phyloP scores from a whole-genome alignment of 2,329 filamentous ascomycete species.

The Penicillium sp. region DNA sequence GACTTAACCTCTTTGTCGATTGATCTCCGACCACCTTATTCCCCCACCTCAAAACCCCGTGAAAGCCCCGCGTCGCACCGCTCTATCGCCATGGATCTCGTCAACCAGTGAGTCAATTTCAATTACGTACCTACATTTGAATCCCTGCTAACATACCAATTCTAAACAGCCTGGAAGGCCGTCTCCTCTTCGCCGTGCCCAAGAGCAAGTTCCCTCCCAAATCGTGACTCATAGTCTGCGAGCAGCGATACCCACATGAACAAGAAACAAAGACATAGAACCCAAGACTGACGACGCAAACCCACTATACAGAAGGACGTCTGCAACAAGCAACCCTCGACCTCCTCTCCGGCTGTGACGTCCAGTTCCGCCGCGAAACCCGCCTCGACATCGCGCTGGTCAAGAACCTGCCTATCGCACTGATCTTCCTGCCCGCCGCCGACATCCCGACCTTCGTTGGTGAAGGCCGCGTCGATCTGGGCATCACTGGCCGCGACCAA shows the following conservation, averaged over 20 bases:
- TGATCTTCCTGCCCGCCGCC: constrained; percentile 93
- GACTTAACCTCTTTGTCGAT: neutral
- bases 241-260: constrained; percentile 6
- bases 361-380: constrained; percentile 93
- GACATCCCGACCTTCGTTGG: constrained; percentile 98
- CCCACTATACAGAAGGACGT: constrained; percentile 69
- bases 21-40: neutral
- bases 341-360: constrained; percentile 87
- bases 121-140: neutral
- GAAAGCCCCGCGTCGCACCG: constrained; percentile 22
- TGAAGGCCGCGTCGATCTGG: constrained; percentile 87
- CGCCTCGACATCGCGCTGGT: constrained; percentile 96
- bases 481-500: constrained; percentile 91
- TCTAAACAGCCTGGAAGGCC: constrained; percentile 73
- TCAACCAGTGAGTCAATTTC: constrained; percentile 55
- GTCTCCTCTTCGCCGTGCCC: constrained; percentile 93
- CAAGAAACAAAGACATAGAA: constrained; percentile 3
- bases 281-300: constrained; percentile 13
- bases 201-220: constrained; percentile 69
- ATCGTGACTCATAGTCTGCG: constrained; percentile 20
- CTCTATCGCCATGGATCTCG: constrained; percentile 55
- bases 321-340: constrained; percentile 85
- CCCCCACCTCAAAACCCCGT: neutral
- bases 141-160: constrained; percentile 26
- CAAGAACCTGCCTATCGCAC: constrained; percentile 91